phyloP scores from a whole-genome alignment of 106 monocot genomes.

The Dioscorea alata region DNA sequence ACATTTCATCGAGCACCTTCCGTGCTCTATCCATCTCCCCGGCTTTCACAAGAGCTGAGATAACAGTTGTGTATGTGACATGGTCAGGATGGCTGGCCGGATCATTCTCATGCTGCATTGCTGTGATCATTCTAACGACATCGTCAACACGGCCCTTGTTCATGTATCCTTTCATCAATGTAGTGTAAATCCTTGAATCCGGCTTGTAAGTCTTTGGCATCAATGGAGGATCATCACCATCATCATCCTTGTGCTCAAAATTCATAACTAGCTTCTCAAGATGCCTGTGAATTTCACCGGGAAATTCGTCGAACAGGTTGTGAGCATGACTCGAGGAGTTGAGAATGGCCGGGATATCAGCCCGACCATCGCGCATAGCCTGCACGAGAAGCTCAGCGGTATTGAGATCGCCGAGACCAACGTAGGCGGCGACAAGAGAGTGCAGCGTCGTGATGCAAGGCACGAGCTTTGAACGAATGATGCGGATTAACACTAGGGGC shows the following conservation, averaged over 20 bases:
- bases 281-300: constrained; percentile 14
- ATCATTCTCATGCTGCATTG: constrained; percentile 63
- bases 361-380: constrained; percentile 67
- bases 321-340: not conserved
- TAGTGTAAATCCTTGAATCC: constrained; percentile 70
- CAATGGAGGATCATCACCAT: constrained; percentile 11
- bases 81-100: constrained; percentile 62
- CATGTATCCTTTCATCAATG: constrained; percentile 96
- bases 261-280: constrained; percentile 42
- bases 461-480: constrained; percentile 27
- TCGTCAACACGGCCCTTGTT: constrained; percentile 61
- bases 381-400: constrained; percentile 74
- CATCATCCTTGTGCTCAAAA: not conserved
- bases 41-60: constrained; percentile 49
- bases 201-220: constrained; percentile 60
- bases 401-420: constrained; percentile 68
- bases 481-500: constrained; percentile 35
- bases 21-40: constrained; percentile 60
- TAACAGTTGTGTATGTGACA: constrained; percentile 87
- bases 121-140: constrained; percentile 61
- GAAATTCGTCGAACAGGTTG: not conserved
- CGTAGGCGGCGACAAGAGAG: constrained; percentile 78
- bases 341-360: constrained; percentile 52
- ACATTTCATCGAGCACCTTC: constrained; percentile 65
- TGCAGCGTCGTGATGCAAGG: constrained; percentile 75